phyloP scores from a whole-genome alignment of 164 flowering plant genomes.

The Tetrastigma voinierianum region DNA sequence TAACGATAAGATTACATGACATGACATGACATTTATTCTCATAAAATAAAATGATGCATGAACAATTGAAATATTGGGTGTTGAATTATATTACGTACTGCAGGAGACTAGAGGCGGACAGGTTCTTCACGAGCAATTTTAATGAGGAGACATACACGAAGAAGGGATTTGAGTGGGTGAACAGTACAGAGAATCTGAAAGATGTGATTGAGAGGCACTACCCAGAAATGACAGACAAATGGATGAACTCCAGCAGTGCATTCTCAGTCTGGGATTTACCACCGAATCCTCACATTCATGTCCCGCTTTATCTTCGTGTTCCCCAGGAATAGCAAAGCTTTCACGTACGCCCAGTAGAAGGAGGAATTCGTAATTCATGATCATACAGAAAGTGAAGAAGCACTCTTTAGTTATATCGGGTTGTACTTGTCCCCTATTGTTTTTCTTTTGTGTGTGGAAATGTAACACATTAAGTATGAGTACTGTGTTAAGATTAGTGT shows the following conservation, averaged over 20 bases:
- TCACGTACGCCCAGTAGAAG: too few species aligned
- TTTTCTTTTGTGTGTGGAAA: too few species aligned
- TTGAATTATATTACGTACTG: too few species aligned
- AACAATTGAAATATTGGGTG: too few species aligned
- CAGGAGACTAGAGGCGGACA: constrained; percentile 61
- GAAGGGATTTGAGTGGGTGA: constrained; percentile 52
- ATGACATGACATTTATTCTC: background rate
- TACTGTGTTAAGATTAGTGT: too few species aligned
- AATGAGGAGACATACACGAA: constrained; percentile 38
- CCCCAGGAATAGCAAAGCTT: too few species aligned
- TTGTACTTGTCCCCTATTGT: too few species aligned
- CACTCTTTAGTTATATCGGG: too few species aligned
- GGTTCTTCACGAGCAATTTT: constrained; percentile 57
- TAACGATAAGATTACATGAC: background rate
- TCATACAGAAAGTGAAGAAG: too few species aligned
- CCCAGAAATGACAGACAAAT: constrained; percentile 42
- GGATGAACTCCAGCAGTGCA: constrained; percentile 54
- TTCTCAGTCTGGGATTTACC: constrained; percentile 52
- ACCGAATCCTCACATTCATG: constrained; percentile 22
- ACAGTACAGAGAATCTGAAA: constrained; percentile 45
- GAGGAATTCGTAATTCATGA: too few species aligned
- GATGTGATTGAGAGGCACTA: constrained; percentile 51
- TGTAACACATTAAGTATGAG: too few species aligned
- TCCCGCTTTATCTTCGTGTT: constrained; percentile 35
- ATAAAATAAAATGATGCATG: too few species aligned